Evolutionary conservation across 2,329 filamentous ascomycete genomes (phyloP).

Genomic region (Xylariaceae sp.): DNA sequence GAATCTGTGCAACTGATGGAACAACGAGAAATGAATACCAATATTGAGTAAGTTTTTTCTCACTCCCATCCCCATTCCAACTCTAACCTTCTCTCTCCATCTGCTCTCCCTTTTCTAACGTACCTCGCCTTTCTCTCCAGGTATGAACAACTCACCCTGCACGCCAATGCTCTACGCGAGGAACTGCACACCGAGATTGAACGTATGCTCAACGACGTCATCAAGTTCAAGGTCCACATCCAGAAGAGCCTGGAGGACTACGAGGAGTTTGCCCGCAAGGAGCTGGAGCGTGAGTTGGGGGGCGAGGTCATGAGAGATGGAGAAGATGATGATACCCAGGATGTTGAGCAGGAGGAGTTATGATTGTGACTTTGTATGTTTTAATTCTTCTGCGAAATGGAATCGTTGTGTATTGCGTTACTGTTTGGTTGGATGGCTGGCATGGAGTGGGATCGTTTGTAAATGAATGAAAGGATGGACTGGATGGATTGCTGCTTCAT

Average conservation of each 20-base stretch:
- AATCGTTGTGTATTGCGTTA: conserved; percentile 9
- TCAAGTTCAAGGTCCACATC: conserved; percentile 97
- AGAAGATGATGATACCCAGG: conserved; percentile 50
- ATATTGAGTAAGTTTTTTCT: conserved; percentile 71
- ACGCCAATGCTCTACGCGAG: conserved; percentile 80
- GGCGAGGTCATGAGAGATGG: conserved; percentile 58
- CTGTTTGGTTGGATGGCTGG: conserved; percentile 2
- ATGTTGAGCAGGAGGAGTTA: conserved; percentile 44
- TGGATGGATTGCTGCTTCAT: background rate
- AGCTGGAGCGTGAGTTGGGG: conserved; percentile 82
- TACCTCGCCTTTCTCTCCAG: conserved; percentile 38
- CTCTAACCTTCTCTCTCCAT: too few species aligned
- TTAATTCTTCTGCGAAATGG: conserved; percentile 2
- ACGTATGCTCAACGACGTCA: conserved; percentile 91
- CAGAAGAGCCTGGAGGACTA: conserved; percentile 92
- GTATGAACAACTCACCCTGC: conserved; percentile 87
- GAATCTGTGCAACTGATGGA: conserved; percentile 91
- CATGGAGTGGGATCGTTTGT: conserved; percentile 18
- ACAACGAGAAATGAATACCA: conserved; percentile 92
- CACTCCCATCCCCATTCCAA: too few species aligned
- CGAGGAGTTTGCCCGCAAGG: conserved; percentile 87
- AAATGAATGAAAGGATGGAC: conserved; percentile 16
- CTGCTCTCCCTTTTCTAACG: conserved; percentile 3
- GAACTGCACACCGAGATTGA: conserved; percentile 97
- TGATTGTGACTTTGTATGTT: background rate